These are phyloP conservation scores for Nicotiana tomentosiformis DNA, from an alignment of 257 asterid species.

Conservation along the genomic window DNA sequence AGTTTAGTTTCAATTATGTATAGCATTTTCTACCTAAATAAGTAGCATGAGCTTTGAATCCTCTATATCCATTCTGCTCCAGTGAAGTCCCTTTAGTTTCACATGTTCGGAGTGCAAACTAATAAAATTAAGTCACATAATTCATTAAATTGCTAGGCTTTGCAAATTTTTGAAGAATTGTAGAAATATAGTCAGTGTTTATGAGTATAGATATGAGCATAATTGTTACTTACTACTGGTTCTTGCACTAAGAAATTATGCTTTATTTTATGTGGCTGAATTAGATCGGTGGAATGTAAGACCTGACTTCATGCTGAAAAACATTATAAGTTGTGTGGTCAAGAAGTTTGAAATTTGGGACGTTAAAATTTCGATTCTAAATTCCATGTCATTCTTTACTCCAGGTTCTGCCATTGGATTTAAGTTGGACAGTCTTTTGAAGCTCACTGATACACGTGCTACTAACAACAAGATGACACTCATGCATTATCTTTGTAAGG, in stretches of 20 bases:
- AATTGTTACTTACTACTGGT: neutral
- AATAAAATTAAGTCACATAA: neutral
- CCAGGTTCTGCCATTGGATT: conserved; percentile 89
- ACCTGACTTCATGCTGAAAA: neutral
- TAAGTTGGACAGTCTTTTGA: conserved; percentile 95
- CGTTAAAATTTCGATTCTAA: neutral
- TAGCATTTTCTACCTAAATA: neutral
- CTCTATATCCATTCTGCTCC: neutral
- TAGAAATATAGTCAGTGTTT: neutral
- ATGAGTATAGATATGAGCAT: neutral
- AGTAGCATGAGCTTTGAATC: neutral
- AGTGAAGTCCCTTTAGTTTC: neutral
- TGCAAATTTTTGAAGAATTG: neutral
- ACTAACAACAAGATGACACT: conserved; percentile 89
- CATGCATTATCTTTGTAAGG: conserved; percentile 99
- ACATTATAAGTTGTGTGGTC: neutral
- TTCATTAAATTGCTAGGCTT: neutral
- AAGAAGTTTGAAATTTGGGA: neutral
- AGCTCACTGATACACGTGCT: conserved; percentile 95
- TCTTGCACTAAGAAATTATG: neutral
- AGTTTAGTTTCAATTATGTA: neutral
- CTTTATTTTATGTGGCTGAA: neutral
- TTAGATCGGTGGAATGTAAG: neutral
- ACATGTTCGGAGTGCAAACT: neutral
- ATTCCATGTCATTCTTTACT: conserved; percentile 1